Evolutionary conservation across 352 stramenopile genomes (phyloP), one percentile per base, ranked within the genome.

Genomic region (Phytopythium oedochilum): DNA sequence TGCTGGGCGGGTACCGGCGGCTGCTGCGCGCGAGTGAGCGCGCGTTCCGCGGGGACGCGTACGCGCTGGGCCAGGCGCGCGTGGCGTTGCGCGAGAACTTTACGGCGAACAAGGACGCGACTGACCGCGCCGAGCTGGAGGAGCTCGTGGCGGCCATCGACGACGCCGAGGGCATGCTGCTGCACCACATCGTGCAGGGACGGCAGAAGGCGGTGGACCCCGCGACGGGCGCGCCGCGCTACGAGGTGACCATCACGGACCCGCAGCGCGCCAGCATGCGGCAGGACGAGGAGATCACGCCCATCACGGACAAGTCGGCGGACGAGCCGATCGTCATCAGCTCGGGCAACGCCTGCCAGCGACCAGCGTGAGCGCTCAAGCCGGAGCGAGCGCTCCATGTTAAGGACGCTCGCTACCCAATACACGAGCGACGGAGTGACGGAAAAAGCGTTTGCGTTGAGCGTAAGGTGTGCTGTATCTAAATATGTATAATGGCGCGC

Each of bases 101-200:
- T 35, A 1, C 61, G 29, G 63, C 58, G 26, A 94, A 92, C 66
- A 58, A 71, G 38, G 68, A 81, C 1, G 81, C 89, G 55, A 64
- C 51, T 3, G 83, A 92, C 55, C 42, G 56, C n/a, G 66, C 73
- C 43, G 67, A 73, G 32, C 42, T 92, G 4, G 36, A 71, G 1
- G 83, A 84, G 39, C 39, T 94, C 54, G 40, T 94, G 53, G 83
- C 86, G 60, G 66, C 77, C 60, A 86, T 94, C 52, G 75, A 88
- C 55, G 85, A 94, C 42, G 83, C 81, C 59, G 85, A 94, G 63
- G 52, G 61, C 40, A 93, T 94, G 83, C 63, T 94, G 53, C 76
- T 89, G n/a, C 77, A 92, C 64, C 70, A 94, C 65, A 93, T 94
- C 49, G 85, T 94, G 12, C 85, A 94, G 54, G 85, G 76, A 20